A percentile compares a stretch with the other conserved stretches of the same genome.
phyloP scores from a whole-genome alignment of 208 protist species.

The Crithidia mellificae region DNA sequence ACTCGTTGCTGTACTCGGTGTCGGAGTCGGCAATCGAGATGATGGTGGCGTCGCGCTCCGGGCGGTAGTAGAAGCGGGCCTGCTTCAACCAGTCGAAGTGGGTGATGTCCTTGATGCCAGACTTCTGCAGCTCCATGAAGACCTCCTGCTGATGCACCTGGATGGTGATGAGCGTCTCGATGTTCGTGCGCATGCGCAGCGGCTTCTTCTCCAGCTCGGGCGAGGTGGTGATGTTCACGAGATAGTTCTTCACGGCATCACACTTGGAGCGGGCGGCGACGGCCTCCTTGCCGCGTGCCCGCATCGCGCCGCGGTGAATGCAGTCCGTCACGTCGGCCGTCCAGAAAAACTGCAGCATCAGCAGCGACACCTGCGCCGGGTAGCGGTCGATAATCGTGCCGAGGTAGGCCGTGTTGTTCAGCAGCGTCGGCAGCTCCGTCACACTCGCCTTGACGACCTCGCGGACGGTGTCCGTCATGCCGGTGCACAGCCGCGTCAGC shows the following conservation, averaged over 20 bases:
- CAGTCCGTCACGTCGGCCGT: constrained; percentile 94
- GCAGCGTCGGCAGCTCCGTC: constrained; percentile 85
- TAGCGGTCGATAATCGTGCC: constrained; percentile 94
- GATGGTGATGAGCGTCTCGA: constrained; percentile 96
- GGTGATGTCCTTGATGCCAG: constrained; percentile 85
- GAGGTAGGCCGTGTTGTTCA: constrained; percentile 84
- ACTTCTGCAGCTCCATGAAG: constrained; percentile 91
- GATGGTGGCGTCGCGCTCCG: constrained; percentile 89
- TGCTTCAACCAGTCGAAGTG: constrained; percentile 96
- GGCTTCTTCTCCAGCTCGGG: constrained; percentile 87
- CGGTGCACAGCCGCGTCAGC: constrained; percentile 89
- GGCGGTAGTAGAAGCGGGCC: constrained; percentile 93
- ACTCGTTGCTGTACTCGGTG: constrained; percentile 96
- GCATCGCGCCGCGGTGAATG: constrained; percentile 88
- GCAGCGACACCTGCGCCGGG: constrained; percentile 94
- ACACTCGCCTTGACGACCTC: constrained; percentile 90
- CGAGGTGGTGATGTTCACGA: constrained; percentile 91
- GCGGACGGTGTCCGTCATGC: constrained; percentile 92
- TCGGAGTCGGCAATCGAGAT: constrained; percentile 94
- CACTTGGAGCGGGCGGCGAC: constrained; percentile 76
- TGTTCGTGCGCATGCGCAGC: constrained; percentile 91
- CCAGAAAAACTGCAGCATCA: constrained; percentile 97
- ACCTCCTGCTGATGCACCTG: constrained; percentile 96
- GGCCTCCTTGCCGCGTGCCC: constrained; percentile 76
- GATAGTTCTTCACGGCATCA: constrained; percentile 89